phyloP scores from a whole-genome alignment of 805 yeast genomes.

The Metschnikowia hibisci region DNA sequence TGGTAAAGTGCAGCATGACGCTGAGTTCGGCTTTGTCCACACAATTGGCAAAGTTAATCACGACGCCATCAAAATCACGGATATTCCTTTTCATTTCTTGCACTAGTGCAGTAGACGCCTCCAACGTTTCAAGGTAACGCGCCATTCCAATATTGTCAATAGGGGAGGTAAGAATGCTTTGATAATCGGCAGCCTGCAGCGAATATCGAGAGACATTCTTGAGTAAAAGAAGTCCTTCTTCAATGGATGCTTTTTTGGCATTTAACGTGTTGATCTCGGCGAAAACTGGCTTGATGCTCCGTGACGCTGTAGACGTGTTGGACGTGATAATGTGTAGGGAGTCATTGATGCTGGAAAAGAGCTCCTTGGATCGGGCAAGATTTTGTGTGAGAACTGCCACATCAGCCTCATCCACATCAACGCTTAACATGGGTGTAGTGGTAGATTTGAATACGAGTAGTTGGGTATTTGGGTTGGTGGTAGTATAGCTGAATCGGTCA shows the following conservation, averaged over 20 bases:
- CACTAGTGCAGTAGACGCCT: constrained; percentile 43
- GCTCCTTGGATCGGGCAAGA: constrained; percentile 51
- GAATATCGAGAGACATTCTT: constrained; percentile 53
- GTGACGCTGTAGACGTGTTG: constrained; percentile 53
- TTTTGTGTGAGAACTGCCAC: constrained; percentile 78
- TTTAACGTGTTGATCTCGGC: constrained; percentile 56
- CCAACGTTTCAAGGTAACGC: constrained; percentile 30
- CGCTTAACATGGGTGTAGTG: constrained; percentile 8
- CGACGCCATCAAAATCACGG: constrained; percentile 62
- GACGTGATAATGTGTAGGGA: constrained; percentile 53
- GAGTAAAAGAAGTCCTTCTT: constrained; percentile 48
- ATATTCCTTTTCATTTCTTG: constrained; percentile 40
- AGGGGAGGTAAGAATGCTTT: constrained; percentile 30
- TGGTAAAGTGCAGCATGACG: constrained; percentile 47
- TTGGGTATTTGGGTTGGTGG: too few species aligned
- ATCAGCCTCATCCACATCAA: constrained; percentile 78
- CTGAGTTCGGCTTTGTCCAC: constrained; percentile 56
- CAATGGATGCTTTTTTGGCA: constrained; percentile 53
- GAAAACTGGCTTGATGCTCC: constrained; percentile 68
- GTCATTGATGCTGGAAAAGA: constrained; percentile 52
- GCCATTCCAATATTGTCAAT: constrained; percentile 40
- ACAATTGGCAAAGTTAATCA: constrained; percentile 53
- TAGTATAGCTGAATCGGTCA: too few species aligned
- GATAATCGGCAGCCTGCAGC: constrained; percentile 37
- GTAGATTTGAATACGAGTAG: too few species aligned